Conservation (phyloP, 306 rosid species). For the Medicago ruthenica region DNA sequence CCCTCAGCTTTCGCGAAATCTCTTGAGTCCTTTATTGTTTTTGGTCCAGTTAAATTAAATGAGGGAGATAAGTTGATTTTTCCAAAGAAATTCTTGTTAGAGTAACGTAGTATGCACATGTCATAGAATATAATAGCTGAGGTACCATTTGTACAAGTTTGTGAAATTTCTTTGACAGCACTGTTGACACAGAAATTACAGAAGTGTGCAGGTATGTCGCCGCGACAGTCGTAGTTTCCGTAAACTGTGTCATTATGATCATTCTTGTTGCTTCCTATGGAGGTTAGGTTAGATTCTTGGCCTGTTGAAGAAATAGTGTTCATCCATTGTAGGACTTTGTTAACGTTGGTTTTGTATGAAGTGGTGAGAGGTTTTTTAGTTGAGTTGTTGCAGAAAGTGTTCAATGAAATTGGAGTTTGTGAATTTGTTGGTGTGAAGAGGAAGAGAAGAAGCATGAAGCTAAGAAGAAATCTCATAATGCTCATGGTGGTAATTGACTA, state of each 20-base stretch:
- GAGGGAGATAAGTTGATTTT: slow-evolving; percentile 6
- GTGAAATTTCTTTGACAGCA: slow-evolving; percentile 25
- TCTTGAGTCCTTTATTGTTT: not conserved
- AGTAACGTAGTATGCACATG: slow-evolving; percentile 42
- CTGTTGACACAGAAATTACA: slow-evolving; percentile 49
- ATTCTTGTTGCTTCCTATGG: slow-evolving; percentile 12
- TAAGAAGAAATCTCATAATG: not conserved
- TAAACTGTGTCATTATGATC: slow-evolving; percentile 18
- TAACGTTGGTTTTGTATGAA: slow-evolving; percentile 40
- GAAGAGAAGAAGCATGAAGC: not conserved
- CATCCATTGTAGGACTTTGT: slow-evolving; percentile 26
- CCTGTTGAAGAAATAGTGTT: slow-evolving; percentile 26
- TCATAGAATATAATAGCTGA: slow-evolving; percentile 40
- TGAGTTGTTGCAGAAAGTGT: slow-evolving; percentile 19
- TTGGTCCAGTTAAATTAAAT: not conserved
- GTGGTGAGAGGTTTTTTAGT: slow-evolving; percentile 14
- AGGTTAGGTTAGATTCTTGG: slow-evolving; percentile 35
- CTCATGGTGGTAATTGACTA: not conserved
- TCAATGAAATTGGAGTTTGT: slow-evolving; percentile 14
- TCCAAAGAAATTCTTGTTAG: slow-evolving; percentile 40
- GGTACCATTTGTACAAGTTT: slow-evolving; percentile 31
- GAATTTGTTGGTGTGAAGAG: slow-evolving; percentile 1
- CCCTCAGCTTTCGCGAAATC: slow-evolving; percentile 33
- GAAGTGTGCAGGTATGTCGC: slow-evolving; percentile 18
- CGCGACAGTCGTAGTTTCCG: slow-evolving; percentile 48